phyloP scores from a whole-genome alignment of 176 grass and related monocot species.

The maize (Zea mays) region Zm-B73-REFERENCE-NAM-5.0 NC_050100.1:216766501-216767000 shows the following conservation, averaged over 20 bases:
- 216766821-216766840: constrained; percentile 8
- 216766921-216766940: neutral
- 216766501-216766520: constrained; percentile 1
- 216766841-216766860: neutral
- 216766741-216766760: constrained; percentile 17
- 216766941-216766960: neutral
- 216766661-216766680: neutral
- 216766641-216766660: constrained; percentile 28
- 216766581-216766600: neutral
- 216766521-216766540: constrained; percentile 1
- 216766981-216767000: too few species aligned
- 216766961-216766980: too few species aligned
- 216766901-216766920: neutral
- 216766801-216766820: constrained; percentile 34
- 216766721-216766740: constrained; percentile 34
- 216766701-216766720: constrained; percentile 42
- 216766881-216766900: neutral
- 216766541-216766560: neutral
- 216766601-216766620: neutral
- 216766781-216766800: constrained; percentile 42
- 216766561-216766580: neutral
- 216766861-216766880: constrained; percentile 40
- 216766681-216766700: constrained; percentile 31
- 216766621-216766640: neutral
- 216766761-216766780: constrained; percentile 27